phyloP scores from a whole-genome alignment of 2,329 filamentous ascomycete species.

The Fusarium lyarnte region DNA sequence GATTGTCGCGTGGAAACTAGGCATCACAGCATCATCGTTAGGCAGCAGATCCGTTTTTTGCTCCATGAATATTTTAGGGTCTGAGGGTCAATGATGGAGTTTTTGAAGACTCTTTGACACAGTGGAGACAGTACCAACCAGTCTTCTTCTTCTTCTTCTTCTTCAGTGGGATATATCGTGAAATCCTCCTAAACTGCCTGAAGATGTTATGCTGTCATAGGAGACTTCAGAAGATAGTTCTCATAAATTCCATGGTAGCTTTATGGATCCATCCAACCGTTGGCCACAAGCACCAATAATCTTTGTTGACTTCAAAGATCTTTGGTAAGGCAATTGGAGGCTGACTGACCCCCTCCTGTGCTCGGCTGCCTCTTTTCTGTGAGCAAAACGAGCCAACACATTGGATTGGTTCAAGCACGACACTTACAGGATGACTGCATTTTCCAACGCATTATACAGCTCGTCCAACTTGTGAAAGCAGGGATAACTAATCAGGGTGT shows the following conservation, averaged over 20 bases:
- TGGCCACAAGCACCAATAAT: neutral
- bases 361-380: constrained; percentile 13
- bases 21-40: constrained; percentile 20
- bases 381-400: neutral
- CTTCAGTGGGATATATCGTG: neutral
- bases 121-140: neutral
- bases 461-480: neutral
- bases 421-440: constrained; percentile 23
- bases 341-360: neutral
- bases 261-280: neutral
- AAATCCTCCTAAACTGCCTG: neutral
- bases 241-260: neutral
- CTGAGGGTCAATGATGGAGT: neutral
- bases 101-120: neutral
- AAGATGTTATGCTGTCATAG: neutral
- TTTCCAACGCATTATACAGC: neutral
- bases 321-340: neutral
- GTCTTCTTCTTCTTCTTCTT: neutral
- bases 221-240: neutral
- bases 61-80: neutral
- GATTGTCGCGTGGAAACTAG: constrained; percentile 7
- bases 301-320: neutral
- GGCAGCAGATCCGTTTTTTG: constrained; percentile 19
- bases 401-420: constrained; percentile 12
- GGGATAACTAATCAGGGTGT: neutral